Evolutionary conservation across 768 basidiomycete genomes (phyloP).

Genomic region (Brasilioporus rufonigricans): DNA sequence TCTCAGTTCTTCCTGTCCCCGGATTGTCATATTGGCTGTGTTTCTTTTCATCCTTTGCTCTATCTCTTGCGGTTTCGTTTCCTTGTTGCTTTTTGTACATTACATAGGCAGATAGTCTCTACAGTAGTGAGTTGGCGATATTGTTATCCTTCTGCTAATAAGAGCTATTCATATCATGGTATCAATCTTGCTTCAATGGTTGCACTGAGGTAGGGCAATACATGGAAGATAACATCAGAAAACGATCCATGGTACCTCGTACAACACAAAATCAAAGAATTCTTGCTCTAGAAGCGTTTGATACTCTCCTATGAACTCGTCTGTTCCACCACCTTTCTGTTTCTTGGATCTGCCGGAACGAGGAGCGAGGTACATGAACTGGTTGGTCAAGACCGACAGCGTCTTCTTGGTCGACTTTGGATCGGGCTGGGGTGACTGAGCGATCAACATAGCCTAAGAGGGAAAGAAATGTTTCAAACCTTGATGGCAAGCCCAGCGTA

Average conservation of each 20-base stretch:
- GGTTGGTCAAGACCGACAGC: conserved; percentile 64
- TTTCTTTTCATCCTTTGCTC: conserved; percentile 19
- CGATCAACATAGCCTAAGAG: background rate
- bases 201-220: background rate
- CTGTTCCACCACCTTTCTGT: conserved; percentile 36
- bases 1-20: conserved; percentile 14
- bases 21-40: conserved; percentile 18
- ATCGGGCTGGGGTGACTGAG: conserved; percentile 61
- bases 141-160: conserved; percentile 62
- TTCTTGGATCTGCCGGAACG: conserved; percentile 52
- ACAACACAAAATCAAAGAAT: conserved; percentile 92
- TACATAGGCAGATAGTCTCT: conserved; percentile 47
- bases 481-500: conserved; percentile 82
- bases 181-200: background rate
- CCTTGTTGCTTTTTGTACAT: conserved; percentile 34
- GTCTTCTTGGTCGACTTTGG: conserved; percentile 80
- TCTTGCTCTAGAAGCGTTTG: conserved; percentile 93
- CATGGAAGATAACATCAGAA: conserved; percentile 37
- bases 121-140: conserved; percentile 56
- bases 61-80: conserved; percentile 20
- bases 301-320: conserved; percentile 88
- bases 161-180: conserved; percentile 36
- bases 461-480: conserved; percentile 39
- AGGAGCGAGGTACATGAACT: conserved; percentile 81
- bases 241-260: conserved; percentile 89